Evolutionary conservation across 176 grass and related monocot genomes (phyloP), one percentile per base, ranked within the genome.

Genomic region (Musa itinerans): DNA sequence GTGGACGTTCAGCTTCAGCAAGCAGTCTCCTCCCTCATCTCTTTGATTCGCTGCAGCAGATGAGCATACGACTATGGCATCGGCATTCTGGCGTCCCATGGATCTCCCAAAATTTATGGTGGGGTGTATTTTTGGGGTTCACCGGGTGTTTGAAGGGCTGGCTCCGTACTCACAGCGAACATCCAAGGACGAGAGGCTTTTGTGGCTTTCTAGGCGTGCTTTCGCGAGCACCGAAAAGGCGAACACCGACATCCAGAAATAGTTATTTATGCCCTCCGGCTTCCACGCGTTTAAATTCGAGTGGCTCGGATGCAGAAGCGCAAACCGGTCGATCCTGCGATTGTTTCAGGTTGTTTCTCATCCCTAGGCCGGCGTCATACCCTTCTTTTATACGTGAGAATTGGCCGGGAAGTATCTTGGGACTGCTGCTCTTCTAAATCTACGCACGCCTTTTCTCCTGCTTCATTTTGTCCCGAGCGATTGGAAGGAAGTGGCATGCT

Each of bases 111-210:
- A 68, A 68, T 11, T 43, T 23, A 68, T 2, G 29, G 24, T 23
- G 65, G 65, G 29, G 13, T 27, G 24, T 0, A 27, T 23, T 10
- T 1, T 13, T 13, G 13, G 65, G 22, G 23, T 27, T 29, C 34
- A 43, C 4, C 34, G 4, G 34, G 34, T 43, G 34, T 61, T 61
- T 43, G 65, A 24, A 68, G 65, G 23, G 5, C 13, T 20, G 4
- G 65, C 1, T 68, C 12, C 29, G 9, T 68, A 68, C 15, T 68
- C 48, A 68, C 12, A 68, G 65, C 11, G 24, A 68, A 24, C 29
- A 68, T 43, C 65, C 65, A 68, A 43, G 26, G 10, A 67, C 25
- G 64, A 20, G 29, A 68, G 9, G 65, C 65, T 68, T 68, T 68
- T 68, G 65, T 34, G 23, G 25, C 23, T 68, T 11, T 68, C 25